Evolutionary conservation across 305 asterid species (phyloP).

Genomic region (Plantago coronopus): DNA sequence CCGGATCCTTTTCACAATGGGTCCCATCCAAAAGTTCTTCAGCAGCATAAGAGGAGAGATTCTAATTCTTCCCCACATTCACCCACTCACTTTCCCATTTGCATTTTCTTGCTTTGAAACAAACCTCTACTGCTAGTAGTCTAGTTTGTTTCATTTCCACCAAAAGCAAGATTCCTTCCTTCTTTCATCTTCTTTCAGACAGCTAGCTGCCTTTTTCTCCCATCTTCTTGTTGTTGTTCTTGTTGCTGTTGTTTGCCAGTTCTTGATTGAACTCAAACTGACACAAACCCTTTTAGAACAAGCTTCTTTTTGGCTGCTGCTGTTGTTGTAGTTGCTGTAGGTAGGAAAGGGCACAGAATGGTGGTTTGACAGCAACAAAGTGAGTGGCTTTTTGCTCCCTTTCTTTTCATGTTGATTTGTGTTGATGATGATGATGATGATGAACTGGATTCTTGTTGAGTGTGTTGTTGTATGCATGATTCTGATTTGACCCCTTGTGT

Average conservation of each 20-base stretch:
- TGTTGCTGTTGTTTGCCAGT: background rate
- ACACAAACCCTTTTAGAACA: too few relatives aligned
- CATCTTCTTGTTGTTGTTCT: too few relatives aligned
- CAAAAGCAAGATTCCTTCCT: background rate
- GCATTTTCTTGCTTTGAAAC: background rate
- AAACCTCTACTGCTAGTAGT: too few relatives aligned
- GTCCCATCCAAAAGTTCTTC: background rate
- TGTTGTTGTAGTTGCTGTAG: background rate
- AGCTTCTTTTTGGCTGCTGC: too few relatives aligned
- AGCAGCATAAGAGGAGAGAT: slow-evolving; percentile 1
- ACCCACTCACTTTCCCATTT: background rate
- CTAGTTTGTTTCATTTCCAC: background rate
- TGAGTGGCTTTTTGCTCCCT: background rate
- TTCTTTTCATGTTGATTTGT: background rate
- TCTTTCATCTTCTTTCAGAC: slow-evolving; percentile 5
- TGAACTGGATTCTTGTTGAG: too few relatives aligned
- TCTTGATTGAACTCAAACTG: background rate
- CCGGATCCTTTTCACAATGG: background rate
- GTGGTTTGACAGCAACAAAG: slow-evolving; percentile 1
- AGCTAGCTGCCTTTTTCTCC: too few relatives aligned
- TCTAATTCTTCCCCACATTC: slow-evolving; percentile 11
- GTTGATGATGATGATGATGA: too few relatives aligned
- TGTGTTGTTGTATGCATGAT: background rate
- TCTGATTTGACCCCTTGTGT: background rate
- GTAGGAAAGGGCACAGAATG: background rate